Conservation (phyloP, 179 eudicot species). For the Spergularia azorica region DNA sequence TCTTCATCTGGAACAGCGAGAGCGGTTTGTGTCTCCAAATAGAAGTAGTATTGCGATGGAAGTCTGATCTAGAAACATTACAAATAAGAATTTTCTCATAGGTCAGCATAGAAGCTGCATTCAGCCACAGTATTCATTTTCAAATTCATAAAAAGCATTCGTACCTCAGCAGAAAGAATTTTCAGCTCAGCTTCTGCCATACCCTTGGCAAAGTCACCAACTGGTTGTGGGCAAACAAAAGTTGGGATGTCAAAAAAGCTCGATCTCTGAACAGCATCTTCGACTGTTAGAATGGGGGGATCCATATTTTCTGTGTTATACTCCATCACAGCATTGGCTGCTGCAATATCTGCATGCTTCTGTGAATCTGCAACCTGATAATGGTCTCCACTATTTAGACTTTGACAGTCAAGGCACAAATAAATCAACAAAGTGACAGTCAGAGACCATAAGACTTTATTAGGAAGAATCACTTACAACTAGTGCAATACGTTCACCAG, state of each 20-base stretch:
- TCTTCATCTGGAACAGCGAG: conserved; percentile 98
- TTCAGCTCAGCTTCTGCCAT: conserved; percentile 93
- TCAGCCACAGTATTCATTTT: background rate
- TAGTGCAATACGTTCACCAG: conserved; percentile 81
- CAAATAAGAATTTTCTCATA: background rate
- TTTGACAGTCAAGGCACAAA: background rate
- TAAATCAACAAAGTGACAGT: background rate
- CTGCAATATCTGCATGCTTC: conserved; percentile 76
- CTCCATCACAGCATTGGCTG: conserved; percentile 60
- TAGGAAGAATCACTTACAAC: conserved; percentile 57
- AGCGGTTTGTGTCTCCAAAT: conserved; percentile 90
- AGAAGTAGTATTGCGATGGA: conserved; percentile 89
- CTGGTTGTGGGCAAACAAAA: conserved; percentile 47
- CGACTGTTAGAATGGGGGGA: conserved; percentile 83
- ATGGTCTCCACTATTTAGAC: conserved; percentile 6
- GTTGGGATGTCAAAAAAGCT: conserved; percentile 79
- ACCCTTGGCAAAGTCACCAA: conserved; percentile 82
- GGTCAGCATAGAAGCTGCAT: background rate
- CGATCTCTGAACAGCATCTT: conserved; percentile 83
- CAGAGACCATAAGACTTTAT: background rate
- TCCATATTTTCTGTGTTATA: conserved; percentile 69
- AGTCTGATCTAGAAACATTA: conserved; percentile 61
- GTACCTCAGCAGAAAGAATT: conserved; percentile 80
- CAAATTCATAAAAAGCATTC: background rate
- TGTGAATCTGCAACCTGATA: conserved; percentile 83